These are phyloP conservation scores for Starmerella floricola DNA, from an alignment of 805 yeast species.

Conservation along the genomic window DNA sequence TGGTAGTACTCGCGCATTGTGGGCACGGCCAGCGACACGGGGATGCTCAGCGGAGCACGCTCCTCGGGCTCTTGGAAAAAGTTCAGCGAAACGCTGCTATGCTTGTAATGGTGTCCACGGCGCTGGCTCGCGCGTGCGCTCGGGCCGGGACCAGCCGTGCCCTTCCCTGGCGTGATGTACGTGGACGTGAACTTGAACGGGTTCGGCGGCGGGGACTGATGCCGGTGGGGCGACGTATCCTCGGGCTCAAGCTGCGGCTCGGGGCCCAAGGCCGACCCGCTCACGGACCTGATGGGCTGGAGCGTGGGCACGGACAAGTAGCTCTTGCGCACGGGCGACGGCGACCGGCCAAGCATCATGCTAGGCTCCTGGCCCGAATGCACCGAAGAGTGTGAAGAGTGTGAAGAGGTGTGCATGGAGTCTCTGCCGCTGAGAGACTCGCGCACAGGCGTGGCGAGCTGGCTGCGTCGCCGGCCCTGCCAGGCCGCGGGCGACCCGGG, in stretches of 20 bases:
- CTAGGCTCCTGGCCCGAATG: neutral
- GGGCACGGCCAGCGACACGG: slow-evolving; percentile 63
- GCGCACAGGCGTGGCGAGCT: neutral
- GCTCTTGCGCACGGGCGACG: slow-evolving; percentile 1
- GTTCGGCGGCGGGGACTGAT: slow-evolving; percentile 7
- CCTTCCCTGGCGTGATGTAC: slow-evolving; percentile 27
- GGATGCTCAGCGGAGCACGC: slow-evolving; percentile 49
- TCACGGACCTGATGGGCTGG: slow-evolving; percentile 15
- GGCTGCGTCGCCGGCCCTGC: slow-evolving; percentile 11
- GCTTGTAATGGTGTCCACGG: slow-evolving; percentile 90
- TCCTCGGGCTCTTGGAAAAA: slow-evolving; percentile 85
- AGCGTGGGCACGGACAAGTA: slow-evolving; percentile 3
- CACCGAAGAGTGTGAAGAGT: too few species aligned
- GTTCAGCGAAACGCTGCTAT: slow-evolving; percentile 92
- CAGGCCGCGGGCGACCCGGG: slow-evolving; percentile 20
- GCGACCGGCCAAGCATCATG: slow-evolving; percentile 2
- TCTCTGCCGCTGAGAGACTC: neutral
- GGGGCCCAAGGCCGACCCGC: slow-evolving; percentile 12
- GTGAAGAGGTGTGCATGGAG: too few species aligned
- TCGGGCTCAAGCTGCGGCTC: neutral
- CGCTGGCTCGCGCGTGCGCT: slow-evolving; percentile 33
- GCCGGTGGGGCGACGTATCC: neutral
- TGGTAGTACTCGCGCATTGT: slow-evolving; percentile 47
- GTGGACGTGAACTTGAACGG: slow-evolving; percentile 60
- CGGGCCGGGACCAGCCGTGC: slow-evolving; percentile 19